These are phyloP conservation scores for Choiromyces venosus DNA, from an alignment of 495 filamentous ascomycete species.

Conservation along the genomic window DNA sequence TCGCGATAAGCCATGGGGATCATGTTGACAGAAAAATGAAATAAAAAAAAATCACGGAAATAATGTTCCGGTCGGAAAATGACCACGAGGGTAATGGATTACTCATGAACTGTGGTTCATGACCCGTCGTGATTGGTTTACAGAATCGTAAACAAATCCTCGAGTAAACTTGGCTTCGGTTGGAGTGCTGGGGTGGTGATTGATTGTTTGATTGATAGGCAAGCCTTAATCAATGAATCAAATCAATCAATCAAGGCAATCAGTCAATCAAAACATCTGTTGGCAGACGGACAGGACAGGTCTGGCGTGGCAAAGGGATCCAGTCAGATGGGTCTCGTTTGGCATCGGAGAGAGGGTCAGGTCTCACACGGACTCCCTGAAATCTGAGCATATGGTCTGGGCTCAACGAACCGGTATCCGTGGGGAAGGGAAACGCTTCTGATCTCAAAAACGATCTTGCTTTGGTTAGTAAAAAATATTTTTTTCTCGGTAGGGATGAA, in stretches of 20 bases:
- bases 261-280: neutral
- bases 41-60: neutral
- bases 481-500: neutral
- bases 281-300: neutral
- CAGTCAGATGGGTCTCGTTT: constrained; percentile 36
- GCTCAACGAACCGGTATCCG: neutral
- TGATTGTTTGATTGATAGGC: neutral
- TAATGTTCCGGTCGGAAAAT: neutral
- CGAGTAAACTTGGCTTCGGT: neutral
- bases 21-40: neutral
- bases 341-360: constrained; percentile 12
- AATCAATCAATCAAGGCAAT: neutral
- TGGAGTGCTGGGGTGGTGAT: neutral
- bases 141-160: neutral
- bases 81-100: neutral
- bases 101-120: neutral
- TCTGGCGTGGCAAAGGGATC: constrained; percentile 14
- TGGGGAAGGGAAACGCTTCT: neutral
- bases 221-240: neutral
- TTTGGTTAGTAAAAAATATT: neutral
- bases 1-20: neutral
- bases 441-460: neutral
- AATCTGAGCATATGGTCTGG: constrained; percentile 14
- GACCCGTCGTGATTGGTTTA: neutral
- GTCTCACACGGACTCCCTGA: constrained; percentile 35